Conservation (phyloP, 1,284 basidiomycete species). For the Hortiboletus rubellus region DNA sequence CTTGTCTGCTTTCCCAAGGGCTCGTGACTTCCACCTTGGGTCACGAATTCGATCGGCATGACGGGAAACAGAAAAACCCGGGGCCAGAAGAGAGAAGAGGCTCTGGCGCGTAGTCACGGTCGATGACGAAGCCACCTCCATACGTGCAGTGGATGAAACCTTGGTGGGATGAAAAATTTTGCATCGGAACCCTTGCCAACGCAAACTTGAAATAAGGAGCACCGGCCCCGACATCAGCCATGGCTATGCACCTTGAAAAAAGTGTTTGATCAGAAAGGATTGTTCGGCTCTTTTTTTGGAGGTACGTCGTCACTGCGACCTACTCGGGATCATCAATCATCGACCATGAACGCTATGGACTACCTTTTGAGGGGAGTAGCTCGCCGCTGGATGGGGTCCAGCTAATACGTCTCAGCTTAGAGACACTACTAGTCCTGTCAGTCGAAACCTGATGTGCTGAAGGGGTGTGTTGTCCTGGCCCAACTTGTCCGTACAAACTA, state of each 20-base stretch:
- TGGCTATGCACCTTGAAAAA: background rate
- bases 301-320: background rate
- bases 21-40: background rate
- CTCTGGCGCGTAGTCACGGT: background rate
- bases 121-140: background rate
- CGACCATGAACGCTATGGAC: background rate
- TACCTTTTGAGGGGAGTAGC: background rate
- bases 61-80: background rate
- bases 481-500: background rate
- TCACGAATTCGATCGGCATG: background rate
- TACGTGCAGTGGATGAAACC: background rate
- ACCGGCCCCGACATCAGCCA: background rate
- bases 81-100: background rate
- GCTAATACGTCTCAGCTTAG: background rate
- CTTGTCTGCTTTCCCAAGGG: background rate
- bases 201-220: background rate
- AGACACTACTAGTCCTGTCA: background rate
- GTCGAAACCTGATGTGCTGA: background rate
- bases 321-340: background rate
- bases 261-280: background rate
- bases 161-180: background rate
- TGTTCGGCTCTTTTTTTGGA: background rate
- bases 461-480: background rate
- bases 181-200: background rate
- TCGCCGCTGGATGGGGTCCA: too few species aligned